Evolutionary conservation across 441 rosid genomes (phyloP).

Genomic region (Erodium moschatum): DNA sequence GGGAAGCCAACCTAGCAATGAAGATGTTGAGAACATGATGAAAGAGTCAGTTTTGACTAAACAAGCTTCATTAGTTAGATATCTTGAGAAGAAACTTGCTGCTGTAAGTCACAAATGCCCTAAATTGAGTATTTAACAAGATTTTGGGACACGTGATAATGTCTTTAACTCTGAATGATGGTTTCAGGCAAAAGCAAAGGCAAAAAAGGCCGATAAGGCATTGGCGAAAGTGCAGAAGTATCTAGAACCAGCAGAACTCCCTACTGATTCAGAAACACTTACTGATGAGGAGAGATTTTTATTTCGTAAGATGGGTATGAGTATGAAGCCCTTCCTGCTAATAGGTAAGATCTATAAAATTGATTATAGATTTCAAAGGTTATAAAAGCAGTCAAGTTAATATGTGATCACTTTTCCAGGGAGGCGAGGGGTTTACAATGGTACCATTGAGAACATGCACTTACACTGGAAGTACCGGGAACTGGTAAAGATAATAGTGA

Average conservation of each 20-base stretch:
- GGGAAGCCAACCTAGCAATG: slow-evolving; percentile 46
- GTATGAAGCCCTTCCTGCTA: slow-evolving; percentile 76
- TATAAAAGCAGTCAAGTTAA: slow-evolving; percentile 7
- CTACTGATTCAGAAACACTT: slow-evolving; percentile 64
- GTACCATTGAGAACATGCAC: slow-evolving; percentile 83
- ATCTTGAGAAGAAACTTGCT: slow-evolving; percentile 55
- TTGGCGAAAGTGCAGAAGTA: slow-evolving; percentile 57
- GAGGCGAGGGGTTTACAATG: slow-evolving; percentile 65
- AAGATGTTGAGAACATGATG: slow-evolving; percentile 53
- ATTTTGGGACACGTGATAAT: not conserved
- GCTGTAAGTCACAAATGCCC: slow-evolving; percentile 37
- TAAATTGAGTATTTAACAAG: slow-evolving; percentile 1
- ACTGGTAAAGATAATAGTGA: slow-evolving; percentile 62
- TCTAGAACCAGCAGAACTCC: slow-evolving; percentile 68
- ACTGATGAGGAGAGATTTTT: slow-evolving; percentile 75
- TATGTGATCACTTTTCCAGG: slow-evolving; percentile 35
- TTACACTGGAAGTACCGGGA: slow-evolving; percentile 86
- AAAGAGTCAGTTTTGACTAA: slow-evolving; percentile 43
- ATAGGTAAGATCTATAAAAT: slow-evolving; percentile 45
- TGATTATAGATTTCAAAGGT: slow-evolving; percentile 15
- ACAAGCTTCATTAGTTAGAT: slow-evolving; percentile 42
- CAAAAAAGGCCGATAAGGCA: slow-evolving; percentile 50
- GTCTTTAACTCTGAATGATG: slow-evolving; percentile 17
- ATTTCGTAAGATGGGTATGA: slow-evolving; percentile 67
- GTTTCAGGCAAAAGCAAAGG: slow-evolving; percentile 55